Conservation (phyloP, 2,329 filamentous ascomycete species). For the Rosellinia necatrix region DNA sequence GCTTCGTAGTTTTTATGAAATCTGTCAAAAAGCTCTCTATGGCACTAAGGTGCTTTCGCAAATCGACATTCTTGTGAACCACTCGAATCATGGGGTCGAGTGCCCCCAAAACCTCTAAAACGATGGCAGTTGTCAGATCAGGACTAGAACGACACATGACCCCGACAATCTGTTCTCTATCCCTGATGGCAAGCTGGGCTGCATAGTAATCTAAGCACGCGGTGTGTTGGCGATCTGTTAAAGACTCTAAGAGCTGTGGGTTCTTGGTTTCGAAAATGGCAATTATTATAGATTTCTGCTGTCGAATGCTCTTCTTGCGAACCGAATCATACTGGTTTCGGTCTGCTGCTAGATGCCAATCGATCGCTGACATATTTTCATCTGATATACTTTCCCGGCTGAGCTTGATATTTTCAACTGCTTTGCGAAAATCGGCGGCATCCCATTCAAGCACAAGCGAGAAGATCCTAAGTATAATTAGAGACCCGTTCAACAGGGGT, state of each 20-base stretch:
- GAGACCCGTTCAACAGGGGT: not conserved
- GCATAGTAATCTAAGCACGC: conserved; percentile 72
- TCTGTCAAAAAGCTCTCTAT: conserved; percentile 72
- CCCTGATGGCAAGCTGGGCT: conserved; percentile 70
- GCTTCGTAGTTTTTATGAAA: conserved; percentile 64
- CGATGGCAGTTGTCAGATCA: conserved; percentile 71
- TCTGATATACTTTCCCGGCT: conserved; percentile 62
- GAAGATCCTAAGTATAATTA: conserved; percentile 62
- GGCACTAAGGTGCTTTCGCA: conserved; percentile 70
- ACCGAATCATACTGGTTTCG: conserved; percentile 62
- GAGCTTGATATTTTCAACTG: conserved; percentile 67
- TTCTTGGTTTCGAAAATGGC: conserved; percentile 65
- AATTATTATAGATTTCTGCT: conserved; percentile 64
- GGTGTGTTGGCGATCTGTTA: conserved; percentile 65
- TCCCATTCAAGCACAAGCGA: conserved; percentile 76
- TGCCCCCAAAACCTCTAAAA: conserved; percentile 67
- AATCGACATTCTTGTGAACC: conserved; percentile 72
- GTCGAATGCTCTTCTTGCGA: conserved; percentile 58
- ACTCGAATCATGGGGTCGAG: conserved; percentile 76
- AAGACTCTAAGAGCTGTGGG: conserved; percentile 48
- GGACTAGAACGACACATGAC: conserved; percentile 71
- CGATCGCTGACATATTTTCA: conserved; percentile 64
- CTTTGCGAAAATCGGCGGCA: conserved; percentile 69
- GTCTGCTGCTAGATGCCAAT: conserved; percentile 57
- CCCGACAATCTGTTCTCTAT: conserved; percentile 71